Percentiles rank a stretch among this genome's conserved stretches.
These are phyloP conservation scores for Pterocarpus macrocarpus DNA, from an alignment of 306 rosid genomes.

Conservation along the genomic window DNA sequence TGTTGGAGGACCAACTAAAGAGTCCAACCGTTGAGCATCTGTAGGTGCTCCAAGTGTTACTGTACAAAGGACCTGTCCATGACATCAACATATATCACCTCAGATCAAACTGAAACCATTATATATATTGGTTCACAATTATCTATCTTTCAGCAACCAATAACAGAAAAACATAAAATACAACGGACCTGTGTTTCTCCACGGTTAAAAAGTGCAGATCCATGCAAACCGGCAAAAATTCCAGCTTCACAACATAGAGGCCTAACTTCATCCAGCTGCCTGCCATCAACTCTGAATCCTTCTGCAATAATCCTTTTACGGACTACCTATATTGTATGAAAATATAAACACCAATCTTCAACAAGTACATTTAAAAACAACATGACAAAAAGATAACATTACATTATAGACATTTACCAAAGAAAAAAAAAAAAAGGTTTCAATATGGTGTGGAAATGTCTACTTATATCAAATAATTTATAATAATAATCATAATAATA, in stretches of 20 bases:
- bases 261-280: constrained; percentile 94
- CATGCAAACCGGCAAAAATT: constrained; percentile 74
- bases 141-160: constrained; percentile 40
- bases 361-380: constrained; percentile 34
- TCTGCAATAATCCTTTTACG: constrained; percentile 85
- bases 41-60: constrained; percentile 95
- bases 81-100: constrained; percentile 38
- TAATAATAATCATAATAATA: background rate
- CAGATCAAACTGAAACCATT: constrained; percentile 38
- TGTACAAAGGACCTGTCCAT: constrained; percentile 86
- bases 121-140: background rate
- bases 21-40: constrained; percentile 93
- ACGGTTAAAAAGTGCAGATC: constrained; percentile 88
- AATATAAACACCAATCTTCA: constrained; percentile 40
- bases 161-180: constrained; percentile 34
- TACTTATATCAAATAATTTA: background rate
- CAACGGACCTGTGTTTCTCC: constrained; percentile 90
- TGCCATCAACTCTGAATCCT: constrained; percentile 91
- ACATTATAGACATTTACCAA: constrained; percentile 1
- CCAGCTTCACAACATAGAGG: constrained; percentile 93
- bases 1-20: constrained; percentile 83
- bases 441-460: constrained; percentile 27
- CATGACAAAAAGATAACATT: constrained; percentile 20
- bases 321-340: constrained; percentile 68
- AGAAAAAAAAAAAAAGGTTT: background rate